phyloP scores from a whole-genome alignment of 129 eudicot species.

The Heracleum sosnowskyi region DNA sequence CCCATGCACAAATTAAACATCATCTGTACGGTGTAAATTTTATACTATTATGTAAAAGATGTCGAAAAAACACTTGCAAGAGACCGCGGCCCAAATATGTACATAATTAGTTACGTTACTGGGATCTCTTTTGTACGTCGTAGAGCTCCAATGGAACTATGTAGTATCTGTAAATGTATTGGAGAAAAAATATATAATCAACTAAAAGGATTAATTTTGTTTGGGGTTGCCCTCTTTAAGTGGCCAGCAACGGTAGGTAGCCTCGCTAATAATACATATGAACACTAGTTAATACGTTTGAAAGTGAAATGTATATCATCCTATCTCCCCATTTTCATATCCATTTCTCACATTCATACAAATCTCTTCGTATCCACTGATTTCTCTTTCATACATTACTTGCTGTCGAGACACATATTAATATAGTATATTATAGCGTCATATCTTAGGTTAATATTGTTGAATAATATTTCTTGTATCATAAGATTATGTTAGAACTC shows the following conservation, averaged over 20 bases:
- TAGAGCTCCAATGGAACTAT: neutral
- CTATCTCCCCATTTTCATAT: no score
- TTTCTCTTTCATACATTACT: neutral
- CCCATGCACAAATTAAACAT: neutral
- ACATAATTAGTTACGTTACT: no score
- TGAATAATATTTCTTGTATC: no score
- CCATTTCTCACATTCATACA: neutral
- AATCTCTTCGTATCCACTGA: neutral
- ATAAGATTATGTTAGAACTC: no score
- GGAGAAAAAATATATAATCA: neutral
- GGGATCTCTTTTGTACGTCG: no score
- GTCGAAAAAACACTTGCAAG: no score
- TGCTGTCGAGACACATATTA: neutral
- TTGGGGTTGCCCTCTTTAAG: neutral
- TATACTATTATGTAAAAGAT: no score
- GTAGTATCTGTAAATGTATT: neutral
- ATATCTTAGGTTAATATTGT: no score
- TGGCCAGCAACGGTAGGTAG: conserved; percentile 1
- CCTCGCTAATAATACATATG: neutral
- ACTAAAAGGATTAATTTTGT: neutral
- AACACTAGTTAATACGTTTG: neutral
- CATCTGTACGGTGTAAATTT: neutral
- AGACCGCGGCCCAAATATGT: no score
- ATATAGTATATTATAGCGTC: no score
- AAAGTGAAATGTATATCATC: neutral